phyloP scores from a whole-genome alignment of 2,329 filamentous ascomycete species.

The Ascochyta fabae region DNA sequence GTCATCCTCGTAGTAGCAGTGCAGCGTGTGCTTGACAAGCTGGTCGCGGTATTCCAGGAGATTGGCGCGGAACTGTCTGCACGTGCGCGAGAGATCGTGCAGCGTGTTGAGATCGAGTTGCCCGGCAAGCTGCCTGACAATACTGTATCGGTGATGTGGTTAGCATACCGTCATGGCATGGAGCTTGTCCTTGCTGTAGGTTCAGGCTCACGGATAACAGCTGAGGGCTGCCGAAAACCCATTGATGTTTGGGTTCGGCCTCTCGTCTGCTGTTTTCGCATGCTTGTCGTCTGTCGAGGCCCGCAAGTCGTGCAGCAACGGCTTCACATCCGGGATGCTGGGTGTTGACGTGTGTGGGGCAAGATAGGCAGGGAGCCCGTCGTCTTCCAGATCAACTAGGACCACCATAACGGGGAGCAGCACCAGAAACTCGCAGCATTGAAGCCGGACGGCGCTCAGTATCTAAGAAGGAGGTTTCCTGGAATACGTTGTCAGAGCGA shows the following conservation, averaged over 20 bases:
- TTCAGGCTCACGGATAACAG: constrained; percentile 70
- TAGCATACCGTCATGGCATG: constrained; percentile 36
- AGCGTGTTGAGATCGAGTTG: constrained; percentile 87
- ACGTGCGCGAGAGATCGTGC: constrained; percentile 81
- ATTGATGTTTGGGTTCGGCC: constrained; percentile 62
- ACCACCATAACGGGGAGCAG: constrained; percentile 50
- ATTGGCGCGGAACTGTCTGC: constrained; percentile 77
- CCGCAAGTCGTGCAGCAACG: constrained; percentile 36
- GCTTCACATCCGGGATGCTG: constrained; percentile 33
- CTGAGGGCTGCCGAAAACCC: constrained; percentile 67
- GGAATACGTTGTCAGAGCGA: constrained; percentile 18
- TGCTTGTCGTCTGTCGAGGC: constrained; percentile 8
- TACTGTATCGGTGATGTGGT: constrained; percentile 59
- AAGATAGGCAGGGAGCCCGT: constrained; percentile 33
- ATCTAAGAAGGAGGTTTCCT: constrained; percentile 5
- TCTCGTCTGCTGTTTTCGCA: constrained; percentile 29
- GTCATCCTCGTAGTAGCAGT: constrained; percentile 73
- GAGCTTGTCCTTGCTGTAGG: constrained; percentile 41
- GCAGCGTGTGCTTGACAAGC: constrained; percentile 76
- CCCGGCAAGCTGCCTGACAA: constrained; percentile 76
- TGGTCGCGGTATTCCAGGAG: constrained; percentile 79
- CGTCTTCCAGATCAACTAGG: constrained; percentile 53
- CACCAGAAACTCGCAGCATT: constrained; percentile 31
- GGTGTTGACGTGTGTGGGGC: constrained; percentile 27
- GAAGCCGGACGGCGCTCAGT: constrained; percentile 27